These are phyloP conservation scores for Aspergillus aculeatinus DNA, from an alignment of 2,329 filamentous ascomycete species.

Conservation along the genomic window DNA sequence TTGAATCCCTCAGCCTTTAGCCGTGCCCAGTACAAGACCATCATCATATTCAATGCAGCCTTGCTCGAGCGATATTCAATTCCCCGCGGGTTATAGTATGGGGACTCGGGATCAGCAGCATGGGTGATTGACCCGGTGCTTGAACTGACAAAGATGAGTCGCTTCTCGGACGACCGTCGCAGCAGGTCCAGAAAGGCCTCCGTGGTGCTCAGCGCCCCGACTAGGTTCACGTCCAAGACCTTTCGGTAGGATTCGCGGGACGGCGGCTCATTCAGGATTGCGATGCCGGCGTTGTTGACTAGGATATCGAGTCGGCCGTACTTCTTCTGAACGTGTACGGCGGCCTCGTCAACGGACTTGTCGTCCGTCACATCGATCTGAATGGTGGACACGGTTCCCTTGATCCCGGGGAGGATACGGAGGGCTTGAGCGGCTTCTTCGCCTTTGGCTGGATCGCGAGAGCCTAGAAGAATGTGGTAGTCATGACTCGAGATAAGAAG, in stretches of 20 bases:
- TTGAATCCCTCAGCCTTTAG: slow-evolving; percentile 48
- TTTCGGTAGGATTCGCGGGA: slow-evolving; percentile 29
- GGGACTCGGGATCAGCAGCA: slow-evolving; percentile 27
- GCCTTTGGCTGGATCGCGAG: slow-evolving; percentile 15
- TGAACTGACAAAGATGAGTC: slow-evolving; percentile 43
- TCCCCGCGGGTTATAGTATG: slow-evolving; percentile 29
- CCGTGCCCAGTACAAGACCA: slow-evolving; percentile 42
- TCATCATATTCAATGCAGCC: slow-evolving; percentile 48
- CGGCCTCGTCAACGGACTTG: slow-evolving; percentile 51
- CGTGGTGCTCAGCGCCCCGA: slow-evolving; percentile 41
- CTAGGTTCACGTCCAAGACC: slow-evolving; percentile 42
- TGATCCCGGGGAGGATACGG: neutral
- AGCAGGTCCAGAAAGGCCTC: slow-evolving; percentile 36
- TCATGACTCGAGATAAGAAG: slow-evolving; percentile 18
- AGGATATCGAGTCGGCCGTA: slow-evolving; percentile 42
- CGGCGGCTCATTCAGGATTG: neutral
- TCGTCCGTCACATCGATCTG: slow-evolving; percentile 52
- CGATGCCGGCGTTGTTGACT: slow-evolving; percentile 21
- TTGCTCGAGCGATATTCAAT: slow-evolving; percentile 45
- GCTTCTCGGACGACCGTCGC: slow-evolving; percentile 27
- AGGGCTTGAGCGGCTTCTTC: slow-evolving; percentile 12
- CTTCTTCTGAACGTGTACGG: slow-evolving; percentile 55
- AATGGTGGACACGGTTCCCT: slow-evolving; percentile 11
- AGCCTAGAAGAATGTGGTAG: slow-evolving; percentile 25
- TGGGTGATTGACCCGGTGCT: slow-evolving; percentile 35